Conservation (phyloP, 495 filamentous ascomycete species). For the Astrothelium macrocarpum region DNA sequence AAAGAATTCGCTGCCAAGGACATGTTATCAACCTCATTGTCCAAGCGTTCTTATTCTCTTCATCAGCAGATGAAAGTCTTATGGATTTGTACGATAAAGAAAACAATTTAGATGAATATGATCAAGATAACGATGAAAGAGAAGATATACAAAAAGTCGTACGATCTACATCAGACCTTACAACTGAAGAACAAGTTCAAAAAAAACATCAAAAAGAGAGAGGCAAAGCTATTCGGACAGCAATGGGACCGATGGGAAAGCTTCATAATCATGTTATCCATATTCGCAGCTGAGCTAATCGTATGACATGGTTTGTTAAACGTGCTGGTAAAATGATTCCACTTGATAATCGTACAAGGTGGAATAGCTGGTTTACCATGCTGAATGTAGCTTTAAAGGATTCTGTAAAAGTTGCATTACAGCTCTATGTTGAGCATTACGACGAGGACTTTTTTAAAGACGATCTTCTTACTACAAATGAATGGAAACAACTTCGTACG, state of each 20-base stretch:
- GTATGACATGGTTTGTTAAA: background rate
- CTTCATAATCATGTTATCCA: background rate
- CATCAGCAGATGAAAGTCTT: background rate
- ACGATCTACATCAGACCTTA: background rate
- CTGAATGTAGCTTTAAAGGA: no score
- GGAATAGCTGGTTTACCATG: no score
- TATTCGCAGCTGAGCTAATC: background rate
- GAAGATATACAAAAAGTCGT: background rate
- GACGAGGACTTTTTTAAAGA: background rate
- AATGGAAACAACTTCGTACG: background rate
- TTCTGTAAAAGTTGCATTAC: no score
- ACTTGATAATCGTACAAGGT: background rate
- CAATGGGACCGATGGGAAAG: background rate
- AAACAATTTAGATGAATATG: background rate
- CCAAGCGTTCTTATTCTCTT: background rate
- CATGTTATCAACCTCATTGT: no score
- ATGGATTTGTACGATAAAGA: background rate
- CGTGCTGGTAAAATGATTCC: background rate
- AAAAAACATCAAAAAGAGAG: background rate
- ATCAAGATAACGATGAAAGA: background rate
- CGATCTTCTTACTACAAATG: background rate
- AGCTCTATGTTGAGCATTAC: background rate
- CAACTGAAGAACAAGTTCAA: background rate
- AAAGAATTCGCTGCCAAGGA: background rate
- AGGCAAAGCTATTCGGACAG: background rate